Conservation (phyloP, 73 alveolate species). For the Urostyla sp. region DNA sequence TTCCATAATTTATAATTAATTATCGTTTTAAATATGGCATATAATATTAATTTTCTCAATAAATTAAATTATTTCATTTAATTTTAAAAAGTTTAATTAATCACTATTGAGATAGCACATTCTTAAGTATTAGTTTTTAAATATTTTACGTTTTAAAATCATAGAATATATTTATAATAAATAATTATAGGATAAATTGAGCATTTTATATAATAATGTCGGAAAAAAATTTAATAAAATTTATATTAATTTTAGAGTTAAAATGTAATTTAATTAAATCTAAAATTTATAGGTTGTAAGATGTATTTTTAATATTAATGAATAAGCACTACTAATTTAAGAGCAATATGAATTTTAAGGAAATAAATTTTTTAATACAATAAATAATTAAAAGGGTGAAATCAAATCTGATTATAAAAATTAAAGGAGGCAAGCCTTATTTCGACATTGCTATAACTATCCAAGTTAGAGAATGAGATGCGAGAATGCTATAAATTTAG, state of each 20-base stretch:
- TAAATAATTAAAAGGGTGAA: neutral
- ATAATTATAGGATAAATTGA: too few species aligned
- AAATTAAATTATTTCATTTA: neutral
- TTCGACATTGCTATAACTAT: conserved; percentile 4
- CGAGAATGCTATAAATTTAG: neutral
- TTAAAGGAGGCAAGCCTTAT: neutral
- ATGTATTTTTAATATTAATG: too few species aligned
- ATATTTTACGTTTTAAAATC: too few species aligned
- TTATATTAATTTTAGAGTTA: too few species aligned
- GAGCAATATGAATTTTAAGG: neutral
- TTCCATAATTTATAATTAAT: neutral
- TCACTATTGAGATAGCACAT: neutral
- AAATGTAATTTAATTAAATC: too few species aligned
- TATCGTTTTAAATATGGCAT: conserved; percentile 9
- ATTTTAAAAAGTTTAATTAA: conserved; percentile 1
- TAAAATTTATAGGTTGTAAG: too few species aligned
- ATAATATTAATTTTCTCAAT: neutral
- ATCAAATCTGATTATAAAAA: neutral
- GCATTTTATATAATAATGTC: too few species aligned
- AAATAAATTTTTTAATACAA: neutral
- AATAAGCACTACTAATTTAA: neutral
- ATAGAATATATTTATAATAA: too few species aligned
- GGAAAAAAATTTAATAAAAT: too few species aligned
- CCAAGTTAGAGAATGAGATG: conserved; percentile 18
- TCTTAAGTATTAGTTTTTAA: neutral